Evolutionary conservation across 2,329 filamentous ascomycete genomes (phyloP), one percentile per base, ranked within the genome.

Genomic region (Cladorrhinum sp.): DNA sequence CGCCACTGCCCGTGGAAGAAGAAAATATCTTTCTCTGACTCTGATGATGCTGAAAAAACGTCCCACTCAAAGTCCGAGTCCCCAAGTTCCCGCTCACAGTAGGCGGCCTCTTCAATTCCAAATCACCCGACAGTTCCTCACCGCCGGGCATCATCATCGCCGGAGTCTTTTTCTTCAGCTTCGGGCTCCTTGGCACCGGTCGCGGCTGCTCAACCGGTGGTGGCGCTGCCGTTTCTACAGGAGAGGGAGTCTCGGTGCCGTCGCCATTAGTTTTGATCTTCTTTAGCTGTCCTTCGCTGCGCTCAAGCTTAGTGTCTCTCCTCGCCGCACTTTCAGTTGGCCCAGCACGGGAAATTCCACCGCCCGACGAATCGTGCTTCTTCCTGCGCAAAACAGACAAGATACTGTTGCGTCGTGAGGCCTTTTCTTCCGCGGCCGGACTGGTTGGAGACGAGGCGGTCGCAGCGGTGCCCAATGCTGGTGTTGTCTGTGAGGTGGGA

Each of bases 311-410:
- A 0, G 85, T 88, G 65, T 90, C 87, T 56, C 82, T 79, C 9
- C 86, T 78, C 1, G 86, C 85, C 1, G 82, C 82, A 64, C 81
- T 87, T 65, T 88, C 86, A 12, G 73, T 70, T 9, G 76, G 68
- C 21, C 81, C 81, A 0, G 76, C 73, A 39, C 85, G 84, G 30
- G 81, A 77, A 20, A 88, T 81, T 68, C 81, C 84, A 53, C 78
- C 58, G 75, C 59, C 30, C 20, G 75, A 69, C 24, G 83, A 79
- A 36, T 74, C 74, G 48, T 75, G 78, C 71, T 86, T 89, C 73
- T 83, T 88, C 58, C 89, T 86, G 39, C 86, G 83, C n/a, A 92
- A 74, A 3, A 84, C 84, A 1, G 79, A 80, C 73, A 86, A 80
- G 62, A 87, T 74, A 63, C 82, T 84, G 60, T 75, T 80, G 53